phyloP scores from a whole-genome alignment of 306 rosid species.

The Corylus americana region DNA sequence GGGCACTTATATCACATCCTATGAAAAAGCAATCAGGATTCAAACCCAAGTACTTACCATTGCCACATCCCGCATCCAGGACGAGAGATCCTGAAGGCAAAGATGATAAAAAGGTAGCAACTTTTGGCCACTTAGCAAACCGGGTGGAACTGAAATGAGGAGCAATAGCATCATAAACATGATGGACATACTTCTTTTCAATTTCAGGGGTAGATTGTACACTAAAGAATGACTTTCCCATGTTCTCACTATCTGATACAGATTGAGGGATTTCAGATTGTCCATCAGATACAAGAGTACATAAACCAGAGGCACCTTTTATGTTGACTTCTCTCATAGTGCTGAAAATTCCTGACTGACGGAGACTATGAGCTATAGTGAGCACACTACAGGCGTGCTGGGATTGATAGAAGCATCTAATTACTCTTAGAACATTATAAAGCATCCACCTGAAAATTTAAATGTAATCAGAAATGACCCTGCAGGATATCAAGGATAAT shows the following conservation, averaged over 20 bases:
- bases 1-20: slow-evolving; percentile 84
- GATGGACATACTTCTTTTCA: slow-evolving; percentile 86
- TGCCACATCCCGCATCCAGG: slow-evolving; percentile 94
- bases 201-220: slow-evolving; percentile 78
- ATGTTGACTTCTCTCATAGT: slow-evolving; percentile 61
- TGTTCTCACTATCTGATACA: slow-evolving; percentile 24
- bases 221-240: slow-evolving; percentile 34
- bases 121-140: slow-evolving; percentile 95
- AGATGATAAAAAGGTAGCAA: slow-evolving; percentile 71
- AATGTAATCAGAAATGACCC: slow-evolving; percentile 32
- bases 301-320: slow-evolving; percentile 37
- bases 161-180: slow-evolving; percentile 91
- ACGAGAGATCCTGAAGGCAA: slow-evolving; percentile 73
- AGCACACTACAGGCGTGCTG: slow-evolving; percentile 29
- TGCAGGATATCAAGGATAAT: slow-evolving; percentile 19
- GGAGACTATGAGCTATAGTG: slow-evolving; percentile 18
- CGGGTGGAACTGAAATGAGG: slow-evolving; percentile 92
- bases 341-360: slow-evolving; percentile 32
- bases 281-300: slow-evolving; percentile 31
- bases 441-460: slow-evolving; percentile 17
- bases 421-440: slow-evolving; percentile 37
- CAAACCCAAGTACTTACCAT: slow-evolving; percentile 81
- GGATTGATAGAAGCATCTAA: slow-evolving; percentile 19
- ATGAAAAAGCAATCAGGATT: slow-evolving; percentile 62
- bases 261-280: slow-evolving; percentile 41